These are phyloP conservation scores for Boletellus sp. DNA, from an alignment of 768 basidiomycete genomes.

Conservation along the genomic window DNA sequence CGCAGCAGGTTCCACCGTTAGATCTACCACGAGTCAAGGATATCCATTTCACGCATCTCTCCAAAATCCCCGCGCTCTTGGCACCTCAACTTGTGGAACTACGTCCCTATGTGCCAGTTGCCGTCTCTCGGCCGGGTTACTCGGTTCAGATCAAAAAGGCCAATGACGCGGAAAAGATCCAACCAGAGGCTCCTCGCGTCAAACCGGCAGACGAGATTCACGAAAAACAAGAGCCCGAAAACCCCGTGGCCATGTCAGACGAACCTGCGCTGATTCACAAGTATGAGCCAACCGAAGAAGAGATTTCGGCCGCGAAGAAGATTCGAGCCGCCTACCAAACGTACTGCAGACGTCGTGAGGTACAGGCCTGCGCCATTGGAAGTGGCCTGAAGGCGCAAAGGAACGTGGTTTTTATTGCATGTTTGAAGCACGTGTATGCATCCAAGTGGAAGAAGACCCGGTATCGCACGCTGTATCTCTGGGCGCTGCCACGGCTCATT, in stretches of 20 bases:
- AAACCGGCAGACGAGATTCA: slow-evolving; percentile 1
- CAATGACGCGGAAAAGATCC: background rate
- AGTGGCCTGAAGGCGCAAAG: slow-evolving; percentile 20
- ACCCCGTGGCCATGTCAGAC: slow-evolving; percentile 4
- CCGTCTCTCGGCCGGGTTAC: slow-evolving; percentile 8
- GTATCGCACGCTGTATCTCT: slow-evolving; percentile 37
- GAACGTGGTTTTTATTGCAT: slow-evolving; percentile 26
- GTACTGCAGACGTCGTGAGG: slow-evolving; percentile 2
- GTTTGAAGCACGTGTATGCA: slow-evolving; percentile 22
- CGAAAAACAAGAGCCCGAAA: slow-evolving; percentile 14
- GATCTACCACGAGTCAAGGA: slow-evolving; percentile 23
- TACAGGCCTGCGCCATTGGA: slow-evolving; percentile 7
- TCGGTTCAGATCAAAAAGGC: background rate
- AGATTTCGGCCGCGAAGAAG: slow-evolving; percentile 21
- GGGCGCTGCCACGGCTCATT: slow-evolving; percentile 40
- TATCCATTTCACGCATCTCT: slow-evolving; percentile 28
- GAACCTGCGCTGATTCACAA: slow-evolving; percentile 15
- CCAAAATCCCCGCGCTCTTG: slow-evolving; percentile 32
- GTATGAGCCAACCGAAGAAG: slow-evolving; percentile 23
- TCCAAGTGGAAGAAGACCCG: slow-evolving; percentile 23
- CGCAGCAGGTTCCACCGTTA: background rate
- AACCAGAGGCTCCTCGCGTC: background rate
- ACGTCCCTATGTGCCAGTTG: slow-evolving; percentile 14
- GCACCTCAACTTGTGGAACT: slow-evolving; percentile 13
- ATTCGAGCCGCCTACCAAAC: slow-evolving; percentile 21